These are phyloP conservation scores for Colletotrichum godetiae DNA, from an alignment of 2,329 filamentous ascomycete genomes.

Conservation along the genomic window DNA sequence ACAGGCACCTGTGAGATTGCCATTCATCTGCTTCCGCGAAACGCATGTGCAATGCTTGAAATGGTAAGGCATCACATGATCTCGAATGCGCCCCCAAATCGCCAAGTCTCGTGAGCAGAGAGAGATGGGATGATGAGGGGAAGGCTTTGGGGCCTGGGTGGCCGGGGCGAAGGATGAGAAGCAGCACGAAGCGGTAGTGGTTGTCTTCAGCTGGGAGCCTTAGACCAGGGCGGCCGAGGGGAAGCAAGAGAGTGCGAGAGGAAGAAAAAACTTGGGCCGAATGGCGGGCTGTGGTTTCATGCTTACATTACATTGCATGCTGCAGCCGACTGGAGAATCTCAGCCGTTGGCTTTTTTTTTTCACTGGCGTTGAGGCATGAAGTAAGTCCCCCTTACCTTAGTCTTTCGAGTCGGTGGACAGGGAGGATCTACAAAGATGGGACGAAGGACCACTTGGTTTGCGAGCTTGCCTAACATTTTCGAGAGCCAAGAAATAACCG, in stretches of 20 bases:
- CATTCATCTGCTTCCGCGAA: not conserved
- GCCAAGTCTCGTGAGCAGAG: conserved; percentile 13
- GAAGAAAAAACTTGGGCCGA: conserved; percentile 3
- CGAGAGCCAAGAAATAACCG: not conserved
- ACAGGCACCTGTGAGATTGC: not conserved
- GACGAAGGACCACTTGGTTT: conserved; percentile 3
- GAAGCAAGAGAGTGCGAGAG: not conserved
- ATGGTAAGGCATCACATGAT: conserved; percentile 27
- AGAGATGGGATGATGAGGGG: conserved; percentile 19
- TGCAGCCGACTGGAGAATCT: not conserved
- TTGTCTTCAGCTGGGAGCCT: not conserved
- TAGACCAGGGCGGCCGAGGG: not conserved
- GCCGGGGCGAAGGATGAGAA: not conserved
- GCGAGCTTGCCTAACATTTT: not conserved
- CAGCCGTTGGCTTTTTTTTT: not conserved
- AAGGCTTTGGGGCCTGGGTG: not conserved
- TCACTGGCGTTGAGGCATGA: not conserved
- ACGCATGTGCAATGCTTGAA: not conserved
- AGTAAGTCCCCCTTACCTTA: too few species aligned
- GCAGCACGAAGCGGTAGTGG: not conserved
- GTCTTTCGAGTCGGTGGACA: too few species aligned
- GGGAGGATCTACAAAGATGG: not conserved
- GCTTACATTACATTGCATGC: conserved; percentile 32
- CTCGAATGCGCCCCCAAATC: conserved; percentile 6
- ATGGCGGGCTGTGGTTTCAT: conserved; percentile 23